These are phyloP conservation scores for Dactylis glomerata DNA, from an alignment of 176 grass and related monocot species.

Conservation along the genomic window DNA sequence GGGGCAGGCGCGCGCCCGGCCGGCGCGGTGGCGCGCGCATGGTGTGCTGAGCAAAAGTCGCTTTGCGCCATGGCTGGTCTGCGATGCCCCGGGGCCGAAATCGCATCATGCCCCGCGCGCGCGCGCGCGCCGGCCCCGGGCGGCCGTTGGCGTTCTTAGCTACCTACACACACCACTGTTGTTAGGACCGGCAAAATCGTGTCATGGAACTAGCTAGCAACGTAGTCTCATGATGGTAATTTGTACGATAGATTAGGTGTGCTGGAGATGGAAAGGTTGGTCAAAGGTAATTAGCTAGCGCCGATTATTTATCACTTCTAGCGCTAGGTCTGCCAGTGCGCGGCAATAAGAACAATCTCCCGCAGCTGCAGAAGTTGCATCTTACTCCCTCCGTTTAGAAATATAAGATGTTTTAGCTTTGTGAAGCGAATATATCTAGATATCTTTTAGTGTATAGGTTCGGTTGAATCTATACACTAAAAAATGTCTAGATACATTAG, in stretches of 20 bases:
- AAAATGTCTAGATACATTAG: no score
- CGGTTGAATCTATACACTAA: no score
- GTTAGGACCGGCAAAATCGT: background rate
- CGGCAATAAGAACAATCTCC: slow-evolving; percentile 1
- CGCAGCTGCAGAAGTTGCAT: background rate
- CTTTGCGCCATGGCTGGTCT: slow-evolving; percentile 9
- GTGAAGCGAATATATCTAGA: no score
- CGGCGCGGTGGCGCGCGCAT: background rate
- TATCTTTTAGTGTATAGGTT: no score
- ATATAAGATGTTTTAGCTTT: no score
- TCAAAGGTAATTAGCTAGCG: slow-evolving; percentile 21
- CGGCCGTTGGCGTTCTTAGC: no score
- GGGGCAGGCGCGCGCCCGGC: background rate
- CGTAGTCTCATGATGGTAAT: background rate
- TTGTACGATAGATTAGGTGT: background rate
- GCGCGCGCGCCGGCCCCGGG: background rate
- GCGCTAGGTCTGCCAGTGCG: background rate
- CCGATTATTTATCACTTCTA: background rate
- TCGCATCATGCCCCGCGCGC: slow-evolving; percentile 24
- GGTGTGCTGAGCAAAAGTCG: slow-evolving; percentile 25
- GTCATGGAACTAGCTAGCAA: background rate
- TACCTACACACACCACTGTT: no score
- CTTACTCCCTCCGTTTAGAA: no score
- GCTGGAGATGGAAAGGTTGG: background rate
- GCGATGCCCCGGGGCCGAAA: background rate